These are phyloP conservation scores for Plasmodium relictum DNA, from an alignment of 169 alveolate species.

Conservation along the genomic window DNA sequence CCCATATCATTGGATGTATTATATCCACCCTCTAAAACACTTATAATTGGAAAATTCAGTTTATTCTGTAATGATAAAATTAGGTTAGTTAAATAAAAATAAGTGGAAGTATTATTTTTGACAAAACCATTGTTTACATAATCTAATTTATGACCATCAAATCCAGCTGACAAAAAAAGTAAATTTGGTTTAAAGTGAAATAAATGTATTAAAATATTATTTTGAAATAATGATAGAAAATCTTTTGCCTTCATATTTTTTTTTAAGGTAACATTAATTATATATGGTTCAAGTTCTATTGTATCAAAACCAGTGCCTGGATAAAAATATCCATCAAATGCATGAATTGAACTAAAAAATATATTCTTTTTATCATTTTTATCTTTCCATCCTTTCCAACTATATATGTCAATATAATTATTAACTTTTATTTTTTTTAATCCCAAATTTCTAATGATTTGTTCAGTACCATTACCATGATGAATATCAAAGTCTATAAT, in stretches of 20 bases:
- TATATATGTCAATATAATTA: constrained; percentile 71
- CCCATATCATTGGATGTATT: constrained; percentile 93
- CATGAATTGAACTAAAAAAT: constrained; percentile 95
- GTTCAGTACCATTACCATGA: constrained; percentile 99
- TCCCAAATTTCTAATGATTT: constrained; percentile 91
- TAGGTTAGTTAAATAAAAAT: constrained; percentile 95
- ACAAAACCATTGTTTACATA: constrained; percentile 92
- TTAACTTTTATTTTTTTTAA: constrained; percentile 79
- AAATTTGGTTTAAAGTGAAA: constrained; percentile 95
- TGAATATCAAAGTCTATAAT: constrained; percentile 99
- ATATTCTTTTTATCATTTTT: constrained; percentile 91
- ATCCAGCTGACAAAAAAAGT: constrained; percentile 97
- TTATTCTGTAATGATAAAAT: constrained; percentile 95
- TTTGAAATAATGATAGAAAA: constrained; percentile 87
- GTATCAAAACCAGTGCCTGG: constrained; percentile 95
- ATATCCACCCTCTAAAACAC: constrained; percentile 99
- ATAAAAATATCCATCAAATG: constrained; percentile 94
- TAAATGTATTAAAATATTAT: constrained; percentile 92
- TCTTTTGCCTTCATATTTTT: constrained; percentile 87
- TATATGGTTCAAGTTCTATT: constrained; percentile 84
- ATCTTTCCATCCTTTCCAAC: constrained; percentile 92
- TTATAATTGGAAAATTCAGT: constrained; percentile 86
- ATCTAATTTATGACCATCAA: constrained; percentile 98
- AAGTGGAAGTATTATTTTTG: constrained; percentile 94
- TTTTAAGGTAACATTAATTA: constrained; percentile 89